Percentiles rank a stretch among this genome's conserved stretches.
Evolutionary conservation across 441 rosid genomes (phyloP).

Genomic region (Pelargonium myrrhifolium): DNA sequence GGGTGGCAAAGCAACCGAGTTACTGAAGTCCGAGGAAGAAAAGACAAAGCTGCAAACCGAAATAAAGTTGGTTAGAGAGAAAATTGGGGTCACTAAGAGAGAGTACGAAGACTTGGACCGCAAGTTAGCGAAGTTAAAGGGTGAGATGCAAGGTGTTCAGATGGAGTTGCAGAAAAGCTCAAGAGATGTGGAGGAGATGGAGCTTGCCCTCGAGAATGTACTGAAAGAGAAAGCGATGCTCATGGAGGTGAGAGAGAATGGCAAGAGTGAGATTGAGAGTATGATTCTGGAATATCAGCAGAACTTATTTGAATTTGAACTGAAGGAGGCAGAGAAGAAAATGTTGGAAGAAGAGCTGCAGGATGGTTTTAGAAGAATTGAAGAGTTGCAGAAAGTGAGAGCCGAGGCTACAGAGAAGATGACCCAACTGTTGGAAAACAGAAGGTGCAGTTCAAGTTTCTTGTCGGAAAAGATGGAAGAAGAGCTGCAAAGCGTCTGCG

Average conservation of each 20-base stretch:
- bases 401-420: conserved; percentile 28
- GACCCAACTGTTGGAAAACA: conserved; percentile 25
- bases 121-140: conserved; percentile 35
- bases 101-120: conserved; percentile 37
- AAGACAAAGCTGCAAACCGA: conserved; percentile 58
- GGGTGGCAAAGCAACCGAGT: conserved; percentile 67
- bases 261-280: conserved; percentile 38
- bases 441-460: conserved; percentile 15
- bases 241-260: conserved; percentile 44
- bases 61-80: conserved; percentile 46
- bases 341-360: conserved; percentile 8
- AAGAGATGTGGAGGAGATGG: conserved; percentile 37
- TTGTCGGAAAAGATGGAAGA: conserved; percentile 35
- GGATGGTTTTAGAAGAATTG: conserved; percentile 21
- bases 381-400: conserved; percentile 28
- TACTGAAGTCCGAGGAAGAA: conserved; percentile 67
- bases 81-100: conserved; percentile 30
- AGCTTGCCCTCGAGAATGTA: conserved; percentile 36
- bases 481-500: conserved; percentile 27
- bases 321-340: conserved; percentile 48
- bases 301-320: conserved; percentile 39
- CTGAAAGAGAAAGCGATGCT: conserved; percentile 49
- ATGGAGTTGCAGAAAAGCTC: conserved; percentile 40
- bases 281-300: conserved; percentile 54
- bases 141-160: conserved; percentile 34